These are phyloP conservation scores for Biscogniauxia marginata DNA, from an alignment of 2,329 filamentous ascomycete genomes.

Conservation along the genomic window DNA sequence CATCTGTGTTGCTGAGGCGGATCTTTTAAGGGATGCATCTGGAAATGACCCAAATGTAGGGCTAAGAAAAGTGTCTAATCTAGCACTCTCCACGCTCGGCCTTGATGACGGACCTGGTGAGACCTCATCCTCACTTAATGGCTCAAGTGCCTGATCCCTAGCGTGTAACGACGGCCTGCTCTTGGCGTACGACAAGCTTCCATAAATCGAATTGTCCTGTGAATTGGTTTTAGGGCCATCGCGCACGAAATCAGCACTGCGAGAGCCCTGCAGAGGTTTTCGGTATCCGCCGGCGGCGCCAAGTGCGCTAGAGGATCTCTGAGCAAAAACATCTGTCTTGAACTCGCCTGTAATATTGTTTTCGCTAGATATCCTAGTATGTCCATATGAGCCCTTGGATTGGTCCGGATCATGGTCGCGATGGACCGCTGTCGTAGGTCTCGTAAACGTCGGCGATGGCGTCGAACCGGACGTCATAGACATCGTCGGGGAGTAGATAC, in stretches of 20 bases:
- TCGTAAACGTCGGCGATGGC: slow-evolving; percentile 49
- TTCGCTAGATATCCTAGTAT: slow-evolving; percentile 63
- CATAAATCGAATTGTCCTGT: slow-evolving; percentile 18
- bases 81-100: slow-evolving; percentile 30
- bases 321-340: slow-evolving; percentile 43
- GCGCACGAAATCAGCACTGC: slow-evolving; percentile 42
- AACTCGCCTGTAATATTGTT: slow-evolving; percentile 49
- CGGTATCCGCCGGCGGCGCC: slow-evolving; percentile 59
- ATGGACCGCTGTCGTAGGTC: slow-evolving; percentile 39
- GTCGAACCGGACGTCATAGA: slow-evolving; percentile 48
- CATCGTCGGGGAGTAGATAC: slow-evolving; percentile 54
- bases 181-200: slow-evolving; percentile 21
- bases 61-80: slow-evolving; percentile 41
- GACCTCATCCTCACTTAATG: slow-evolving; percentile 53
- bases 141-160: slow-evolving; percentile 47
- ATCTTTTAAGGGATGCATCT: slow-evolving; percentile 57
- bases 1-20: slow-evolving; percentile 71
- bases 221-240: slow-evolving; percentile 31
- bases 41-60: slow-evolving; percentile 43
- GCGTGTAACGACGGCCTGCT: slow-evolving; percentile 39
- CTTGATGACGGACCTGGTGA: slow-evolving; percentile 22
- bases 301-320: slow-evolving; percentile 64
- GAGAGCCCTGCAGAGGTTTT: slow-evolving; percentile 44
- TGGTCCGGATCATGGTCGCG: slow-evolving; percentile 28
- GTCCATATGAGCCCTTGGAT: slow-evolving; percentile 39